Base-by-base conservation (phyloP, 148 eudicot genomes). In the Vaccinium corymbosum region DNA sequence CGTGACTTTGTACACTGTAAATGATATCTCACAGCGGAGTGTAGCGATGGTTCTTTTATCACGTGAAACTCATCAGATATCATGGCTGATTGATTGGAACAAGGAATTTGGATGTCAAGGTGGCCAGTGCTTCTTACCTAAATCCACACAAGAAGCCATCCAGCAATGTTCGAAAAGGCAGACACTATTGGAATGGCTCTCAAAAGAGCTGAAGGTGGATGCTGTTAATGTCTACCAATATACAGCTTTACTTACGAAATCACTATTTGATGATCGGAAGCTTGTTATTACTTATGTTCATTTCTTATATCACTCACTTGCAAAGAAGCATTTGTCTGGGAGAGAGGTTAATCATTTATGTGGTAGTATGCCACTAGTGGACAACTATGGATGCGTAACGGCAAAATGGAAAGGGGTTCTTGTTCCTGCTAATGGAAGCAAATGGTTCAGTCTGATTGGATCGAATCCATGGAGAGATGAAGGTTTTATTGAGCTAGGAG, bases 371-470 rank as follows among this genome's bases (percentile, higher is more conserved):
- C 94, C 93, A 35, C 81, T 92, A 4, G 82, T 92, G 22, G 87
- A 91, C 70, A 85, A 78, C 14, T 87, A 86, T 83, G 90, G 92
- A 3, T 29, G 46, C 19, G 79, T 92, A 53, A 72, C 46, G 46
- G 8, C 29, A 8, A 0, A 5, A 9, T 42, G 86, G 46, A 68
- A 81, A 25, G 86, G 84, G 32, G 88, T 89, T 64, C 90, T 93
- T 81, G 89, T 93, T 72, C 97, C 97, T 48, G 91, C 94, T 0
- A 87, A 86, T 20, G 91, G 88, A 16, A 92, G 97, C 90, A 88
- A 86, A 68, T 94, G 95, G 95, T 86, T 91, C 9, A 87, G 86
- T 53, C 81, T 94, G 64, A 74, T 91, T 20, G 92, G 93, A 75
- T 88, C 92, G n/a, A 91, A 91, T 86, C 90, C 89, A 2, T 94